Evolutionary conservation across 495 filamentous ascomycete genomes (phyloP).

Genomic region (Friedmanniomyces endolithicus): DNA sequence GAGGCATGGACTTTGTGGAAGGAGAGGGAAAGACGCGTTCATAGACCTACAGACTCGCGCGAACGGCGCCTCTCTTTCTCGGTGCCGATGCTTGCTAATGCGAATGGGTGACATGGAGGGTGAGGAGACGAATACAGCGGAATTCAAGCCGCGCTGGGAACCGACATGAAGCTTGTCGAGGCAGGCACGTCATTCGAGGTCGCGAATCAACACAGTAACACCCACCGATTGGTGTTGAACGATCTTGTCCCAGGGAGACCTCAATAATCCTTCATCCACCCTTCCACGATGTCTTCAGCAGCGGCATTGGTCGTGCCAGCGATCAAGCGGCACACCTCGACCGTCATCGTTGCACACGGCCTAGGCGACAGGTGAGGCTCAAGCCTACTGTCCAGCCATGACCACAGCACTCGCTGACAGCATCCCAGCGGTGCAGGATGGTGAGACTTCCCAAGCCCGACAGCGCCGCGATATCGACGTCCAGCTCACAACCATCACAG

Average conservation of each 20-base stretch:
- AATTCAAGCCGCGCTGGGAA: not conserved
- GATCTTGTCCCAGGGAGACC: not conserved
- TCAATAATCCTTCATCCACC: not conserved
- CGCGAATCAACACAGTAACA: not conserved
- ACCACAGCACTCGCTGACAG: slow-evolving; percentile 2
- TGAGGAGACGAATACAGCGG: not conserved
- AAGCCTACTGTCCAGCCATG: not conserved
- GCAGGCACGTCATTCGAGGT: not conserved
- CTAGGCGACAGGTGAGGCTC: slow-evolving; percentile 59
- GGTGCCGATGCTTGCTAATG: not conserved
- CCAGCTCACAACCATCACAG: slow-evolving; percentile 27
- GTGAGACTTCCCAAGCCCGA: slow-evolving; percentile 12
- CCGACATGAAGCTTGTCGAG: too few relatives aligned
- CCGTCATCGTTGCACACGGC: slow-evolving; percentile 87
- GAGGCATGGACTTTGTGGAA: not conserved
- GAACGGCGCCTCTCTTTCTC: not conserved
- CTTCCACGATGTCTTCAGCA: slow-evolving; percentile 34
- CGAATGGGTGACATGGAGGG: not conserved
- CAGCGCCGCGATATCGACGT: not conserved
- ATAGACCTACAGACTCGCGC: not conserved
- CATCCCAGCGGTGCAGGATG: slow-evolving; percentile 28
- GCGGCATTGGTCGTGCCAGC: slow-evolving; percentile 70
- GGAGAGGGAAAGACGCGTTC: not conserved
- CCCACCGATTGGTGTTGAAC: not conserved
- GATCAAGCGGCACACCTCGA: slow-evolving; percentile 81